Evolutionary conservation across 805 yeast species (phyloP).

Genomic region (Brettanomyces sp.): DNA sequence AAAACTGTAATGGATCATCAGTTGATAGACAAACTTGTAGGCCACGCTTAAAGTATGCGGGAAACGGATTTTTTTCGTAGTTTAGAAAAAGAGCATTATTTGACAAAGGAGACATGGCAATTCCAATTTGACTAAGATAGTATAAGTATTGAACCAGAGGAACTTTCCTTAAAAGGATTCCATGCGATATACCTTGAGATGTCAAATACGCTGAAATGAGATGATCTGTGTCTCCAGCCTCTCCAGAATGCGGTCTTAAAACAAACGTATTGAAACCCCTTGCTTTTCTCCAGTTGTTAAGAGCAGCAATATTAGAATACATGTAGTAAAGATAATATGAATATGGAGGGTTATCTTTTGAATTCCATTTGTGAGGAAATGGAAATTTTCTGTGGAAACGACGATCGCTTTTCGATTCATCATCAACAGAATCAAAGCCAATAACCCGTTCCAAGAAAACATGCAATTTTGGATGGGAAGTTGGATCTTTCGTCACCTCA

Average conservation of each 20-base stretch:
- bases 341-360: constrained; percentile 86
- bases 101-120: constrained; percentile 97
- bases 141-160: constrained; percentile 92
- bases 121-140: constrained; percentile 89
- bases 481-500: constrained; percentile 81
- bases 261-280: constrained; percentile 82
- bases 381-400: constrained; percentile 78
- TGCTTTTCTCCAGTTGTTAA: constrained; percentile 72
- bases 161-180: constrained; percentile 83
- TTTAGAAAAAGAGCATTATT: constrained; percentile 93
- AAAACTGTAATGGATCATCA: constrained; percentile 95
- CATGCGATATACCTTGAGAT: constrained; percentile 91
- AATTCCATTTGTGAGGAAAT: constrained; percentile 75
- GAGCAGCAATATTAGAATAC: constrained; percentile 75
- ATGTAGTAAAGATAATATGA: constrained; percentile 88
- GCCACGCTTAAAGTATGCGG: constrained; percentile 83
- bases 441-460: constrained; percentile 87
- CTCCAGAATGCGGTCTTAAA: constrained; percentile 97
- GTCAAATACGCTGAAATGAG: constrained; percentile 81
- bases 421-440: constrained; percentile 98
- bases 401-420: constrained; percentile 87
- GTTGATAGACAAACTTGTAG: constrained; percentile 90
- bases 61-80: constrained; percentile 95
- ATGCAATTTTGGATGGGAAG: constrained; percentile 82
- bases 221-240: constrained; percentile 99